phyloP scores from a whole-genome alignment of 352 stramenopile genomes.

The Pythium dissotocum region DNA sequence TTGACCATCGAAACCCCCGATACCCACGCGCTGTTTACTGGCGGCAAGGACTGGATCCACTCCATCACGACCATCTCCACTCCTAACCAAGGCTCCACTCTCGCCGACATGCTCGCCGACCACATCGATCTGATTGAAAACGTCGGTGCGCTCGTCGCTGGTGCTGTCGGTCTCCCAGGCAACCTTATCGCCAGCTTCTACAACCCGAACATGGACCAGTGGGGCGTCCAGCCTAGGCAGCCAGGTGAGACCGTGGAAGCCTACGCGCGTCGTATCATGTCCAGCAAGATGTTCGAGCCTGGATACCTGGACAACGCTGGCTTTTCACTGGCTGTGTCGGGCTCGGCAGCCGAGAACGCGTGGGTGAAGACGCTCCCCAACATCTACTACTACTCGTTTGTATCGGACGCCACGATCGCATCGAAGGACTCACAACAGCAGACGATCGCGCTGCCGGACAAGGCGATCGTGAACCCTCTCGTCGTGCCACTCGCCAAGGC shows the following conservation, averaged over 20 bases:
- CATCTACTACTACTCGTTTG: conserved; percentile 58
- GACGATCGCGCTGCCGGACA: conserved; percentile 26
- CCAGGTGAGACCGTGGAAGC: not conserved
- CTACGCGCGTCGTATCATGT: not conserved
- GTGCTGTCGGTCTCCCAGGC: not conserved
- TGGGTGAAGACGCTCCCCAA: conserved; percentile 50
- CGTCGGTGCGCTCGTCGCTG: not conserved
- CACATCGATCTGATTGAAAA: conserved; percentile 3
- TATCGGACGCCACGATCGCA: conserved; percentile 35
- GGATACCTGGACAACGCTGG: conserved; percentile 43
- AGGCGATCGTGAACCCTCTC: conserved; percentile 27
- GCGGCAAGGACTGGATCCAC: conserved; percentile 6
- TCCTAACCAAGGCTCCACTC: conserved; percentile 14
- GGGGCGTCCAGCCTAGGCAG: conserved; percentile 5
- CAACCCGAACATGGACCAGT: conserved; percentile 24
- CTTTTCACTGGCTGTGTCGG: conserved; percentile 34
- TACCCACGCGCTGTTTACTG: conserved; percentile 11
- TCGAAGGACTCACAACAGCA: conserved; percentile 19
- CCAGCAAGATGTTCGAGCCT: conserved; percentile 35
- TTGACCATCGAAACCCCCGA: conserved; percentile 9
- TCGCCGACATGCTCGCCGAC: not conserved
- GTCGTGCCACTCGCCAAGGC: conserved; percentile 38
- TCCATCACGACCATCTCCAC: conserved; percentile 13
- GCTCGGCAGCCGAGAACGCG: conserved; percentile 37
- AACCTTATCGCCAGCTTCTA: conserved; percentile 2